Percentiles rank a stretch among this genome's conserved stretches.
Evolutionary conservation across 176 grass and related monocot species (phyloP).

Genomic region (barley (Hordeum vulgare)): MorexV3_pseudomolecules_assembly NC_058522.1:353802221-353802720

Average conservation of each 20-base stretch:
- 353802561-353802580: constrained; percentile 45
- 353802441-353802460: constrained; percentile 63
- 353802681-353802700: background rate
- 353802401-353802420: constrained; percentile 54
- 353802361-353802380: constrained; percentile 65
- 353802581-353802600: constrained; percentile 52
- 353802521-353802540: constrained; percentile 23
- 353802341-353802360: constrained; percentile 48
- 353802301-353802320: constrained; percentile 51
- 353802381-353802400: constrained; percentile 66
- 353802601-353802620: constrained; percentile 40
- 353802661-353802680: background rate
- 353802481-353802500: constrained; percentile 46
- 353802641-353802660: constrained; percentile 11
- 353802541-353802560: background rate
- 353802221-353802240: constrained; percentile 57
- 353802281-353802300: constrained; percentile 71
- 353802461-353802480: constrained; percentile 46
- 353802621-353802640: constrained; percentile 44
- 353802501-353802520: constrained; percentile 35
- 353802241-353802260: constrained; percentile 46
- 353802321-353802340: constrained; percentile 51
- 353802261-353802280: constrained; percentile 59
- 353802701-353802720: background rate
- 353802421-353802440: constrained; percentile 37